Evolutionary conservation across 169 alveolate species (phyloP), one percentile per base, ranked within the genome.

Genomic region (Plasmodium inui): DNA sequence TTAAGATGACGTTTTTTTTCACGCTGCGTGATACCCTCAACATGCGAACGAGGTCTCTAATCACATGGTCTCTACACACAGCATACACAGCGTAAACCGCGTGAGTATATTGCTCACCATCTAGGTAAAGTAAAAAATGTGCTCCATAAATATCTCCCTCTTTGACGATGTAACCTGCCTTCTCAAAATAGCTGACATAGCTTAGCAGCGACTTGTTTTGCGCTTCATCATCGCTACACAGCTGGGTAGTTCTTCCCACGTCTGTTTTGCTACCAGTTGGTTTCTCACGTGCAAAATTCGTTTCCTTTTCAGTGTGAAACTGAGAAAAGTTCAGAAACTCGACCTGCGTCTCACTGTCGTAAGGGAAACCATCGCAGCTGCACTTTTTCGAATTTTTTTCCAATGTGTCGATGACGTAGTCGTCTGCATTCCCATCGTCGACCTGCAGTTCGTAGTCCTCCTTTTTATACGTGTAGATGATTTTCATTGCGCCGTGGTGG

Each of bases 121-220:
- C 53, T 73, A 88, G 30, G 44, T 88, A 88, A 61, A 88, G 73
- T 88, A 88, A 78, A 37, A 50, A 88, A 67, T 88, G 90, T 61
- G 83, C 94, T 32, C 94, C 94, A 79, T 88, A 88, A 39, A 88
- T 34, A 44, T 88, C 67, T 12, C 90, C 94, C 30, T 39, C 46
- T 14, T 79, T 79, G 34, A 88, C 89, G 19, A 79, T 55, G 73
- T 79, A 88, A 17, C 74, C 73, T 34, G 41, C 46, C 26, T 57
- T 53, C 53, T 76, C 83, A 41, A 88, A 88, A 79, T 72, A 79
- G 32, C 22, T 44, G 19, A 61, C 82, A 88, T 70, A 88, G n/a
- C 61, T 88, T 41, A 57, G 32, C 14, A 26, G 41, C n/a, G 72
- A 37, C 34, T 78, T 22, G 8, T 19, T 9, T 37, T 85, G 28